Conservation (phyloP, 345 rosid species). For the Boechera divaricarpa region DNA sequence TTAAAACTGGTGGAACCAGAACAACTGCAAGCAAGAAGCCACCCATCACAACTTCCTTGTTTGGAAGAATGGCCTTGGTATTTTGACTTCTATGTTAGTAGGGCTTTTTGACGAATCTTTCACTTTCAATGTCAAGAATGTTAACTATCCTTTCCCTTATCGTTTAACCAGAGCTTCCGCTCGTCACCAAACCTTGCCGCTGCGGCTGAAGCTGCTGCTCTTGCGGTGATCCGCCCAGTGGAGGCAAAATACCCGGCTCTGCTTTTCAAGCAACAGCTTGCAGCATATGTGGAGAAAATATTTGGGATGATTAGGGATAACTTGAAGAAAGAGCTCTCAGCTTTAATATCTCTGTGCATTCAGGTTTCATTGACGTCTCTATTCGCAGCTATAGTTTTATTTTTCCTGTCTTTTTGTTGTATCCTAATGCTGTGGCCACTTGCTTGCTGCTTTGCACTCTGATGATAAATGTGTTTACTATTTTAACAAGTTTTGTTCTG, state of each 20-base stretch:
- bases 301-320: constrained; percentile 97
- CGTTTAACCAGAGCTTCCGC: constrained; percentile 78
- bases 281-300: constrained; percentile 97
- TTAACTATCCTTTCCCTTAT: constrained; percentile 30
- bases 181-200: constrained; percentile 90
- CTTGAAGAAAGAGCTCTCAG: constrained; percentile 86
- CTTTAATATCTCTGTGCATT: constrained; percentile 83
- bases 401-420: background rate
- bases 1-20: constrained; percentile 73
- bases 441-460: constrained; percentile 7
- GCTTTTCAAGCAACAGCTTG: constrained; percentile 97
- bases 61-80: constrained; percentile 98
- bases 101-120: constrained; percentile 11
- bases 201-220: constrained; percentile 78
- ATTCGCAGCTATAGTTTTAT: background rate
- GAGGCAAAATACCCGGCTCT: constrained; percentile 99
- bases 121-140: background rate
- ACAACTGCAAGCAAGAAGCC: constrained; percentile 69
- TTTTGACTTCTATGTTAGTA: constrained; percentile 22
- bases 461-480: constrained; percentile 1
- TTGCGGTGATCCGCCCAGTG: constrained; percentile 80
- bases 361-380: constrained; percentile 61
- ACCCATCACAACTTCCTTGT: constrained; percentile 83
- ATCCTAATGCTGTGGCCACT: constrained; percentile 10
- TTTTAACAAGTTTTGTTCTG: constrained; percentile 27